phyloP scores from a whole-genome alignment of 169 alveolate species.

The Plasmodium vivax region DNA sequence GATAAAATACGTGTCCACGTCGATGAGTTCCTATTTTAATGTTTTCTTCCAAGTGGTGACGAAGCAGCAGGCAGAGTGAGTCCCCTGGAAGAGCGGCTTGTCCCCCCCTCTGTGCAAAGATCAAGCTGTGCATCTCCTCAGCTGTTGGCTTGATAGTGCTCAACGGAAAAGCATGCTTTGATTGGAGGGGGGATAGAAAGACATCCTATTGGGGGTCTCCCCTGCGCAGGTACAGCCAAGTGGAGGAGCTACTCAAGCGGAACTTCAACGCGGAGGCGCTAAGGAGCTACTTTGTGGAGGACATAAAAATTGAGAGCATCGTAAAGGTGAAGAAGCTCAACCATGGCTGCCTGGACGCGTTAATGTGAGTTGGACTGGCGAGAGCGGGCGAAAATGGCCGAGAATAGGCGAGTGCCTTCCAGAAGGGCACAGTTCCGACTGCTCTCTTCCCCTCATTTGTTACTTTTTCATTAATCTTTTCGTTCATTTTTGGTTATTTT shows the following conservation, averaged over 20 bases:
- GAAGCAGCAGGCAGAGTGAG: constrained; percentile 36
- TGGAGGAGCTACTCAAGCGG: constrained; percentile 21
- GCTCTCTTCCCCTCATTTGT: not conserved
- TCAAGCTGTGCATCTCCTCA: not conserved
- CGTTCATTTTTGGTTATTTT: no score
- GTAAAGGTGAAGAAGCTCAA: constrained; percentile 59
- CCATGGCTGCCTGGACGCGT: constrained; percentile 23
- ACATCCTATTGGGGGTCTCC: not conserved
- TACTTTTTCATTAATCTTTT: no score
- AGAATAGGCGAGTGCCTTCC: not conserved
- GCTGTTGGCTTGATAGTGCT: not conserved
- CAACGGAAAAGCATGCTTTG: not conserved
- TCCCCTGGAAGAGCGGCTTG: not conserved
- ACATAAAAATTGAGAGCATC: constrained; percentile 65
- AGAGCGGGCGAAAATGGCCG: not conserved
- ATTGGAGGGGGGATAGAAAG: not conserved
- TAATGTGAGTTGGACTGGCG: constrained; percentile 8
- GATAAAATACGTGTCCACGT: constrained; percentile 28
- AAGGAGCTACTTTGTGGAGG: constrained; percentile 45
- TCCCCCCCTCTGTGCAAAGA: not conserved
- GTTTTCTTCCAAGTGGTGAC: constrained; percentile 32
- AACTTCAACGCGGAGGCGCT: constrained; percentile 27
- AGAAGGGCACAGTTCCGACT: not conserved
- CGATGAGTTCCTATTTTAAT: constrained; percentile 48
- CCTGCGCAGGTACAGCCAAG: constrained; percentile 6